Evolutionary conservation across 1,284 basidiomycete species (phyloP).

Genomic region (Sporisorium sorghi): DNA sequence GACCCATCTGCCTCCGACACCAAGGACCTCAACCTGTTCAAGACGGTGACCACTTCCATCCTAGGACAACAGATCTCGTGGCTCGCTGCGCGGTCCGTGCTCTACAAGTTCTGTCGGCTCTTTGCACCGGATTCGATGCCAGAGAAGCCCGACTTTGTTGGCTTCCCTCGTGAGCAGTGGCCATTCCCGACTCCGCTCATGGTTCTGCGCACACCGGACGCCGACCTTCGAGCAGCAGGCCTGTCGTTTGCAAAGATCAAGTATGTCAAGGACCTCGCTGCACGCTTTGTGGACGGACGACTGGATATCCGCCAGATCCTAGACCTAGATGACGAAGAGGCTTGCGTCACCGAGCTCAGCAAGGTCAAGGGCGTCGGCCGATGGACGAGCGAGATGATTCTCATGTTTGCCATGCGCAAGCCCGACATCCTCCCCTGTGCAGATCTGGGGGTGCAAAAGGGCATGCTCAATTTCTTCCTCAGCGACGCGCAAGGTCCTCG

Average conservation of each 20-base stretch:
- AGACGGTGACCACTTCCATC: slow-evolving; percentile 76
- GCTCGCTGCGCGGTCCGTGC: slow-evolving; percentile 86
- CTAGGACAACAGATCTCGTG: slow-evolving; percentile 90
- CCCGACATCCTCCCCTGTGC: slow-evolving; percentile 64
- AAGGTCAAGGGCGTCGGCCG: slow-evolving; percentile 65
- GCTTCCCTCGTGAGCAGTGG: slow-evolving; percentile 57
- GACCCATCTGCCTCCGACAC: slow-evolving; percentile 40
- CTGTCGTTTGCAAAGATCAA: slow-evolving; percentile 64
- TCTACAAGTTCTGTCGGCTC: slow-evolving; percentile 79
- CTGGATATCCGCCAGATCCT: slow-evolving; percentile 61
- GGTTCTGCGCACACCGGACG: slow-evolving; percentile 55
- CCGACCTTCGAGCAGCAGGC: slow-evolving; percentile 57
- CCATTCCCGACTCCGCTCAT: slow-evolving; percentile 64
- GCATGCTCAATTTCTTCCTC: slow-evolving; percentile 62
- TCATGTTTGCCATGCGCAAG: slow-evolving; percentile 67
- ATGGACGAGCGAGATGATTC: slow-evolving; percentile 68
- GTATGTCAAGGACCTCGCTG: slow-evolving; percentile 64
- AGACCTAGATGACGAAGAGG: slow-evolving; percentile 55
- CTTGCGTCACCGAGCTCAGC: slow-evolving; percentile 57
- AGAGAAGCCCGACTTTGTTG: slow-evolving; percentile 59
- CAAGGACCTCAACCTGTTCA: slow-evolving; percentile 71
- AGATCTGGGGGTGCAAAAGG: slow-evolving; percentile 66
- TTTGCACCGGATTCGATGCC: slow-evolving; percentile 57
- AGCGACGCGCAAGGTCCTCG: slow-evolving; percentile 49
- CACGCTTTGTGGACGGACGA: slow-evolving; percentile 60